phyloP scores from a whole-genome alignment of 768 basidiomycete genomes.

The Jaapia argillacea region DNA sequence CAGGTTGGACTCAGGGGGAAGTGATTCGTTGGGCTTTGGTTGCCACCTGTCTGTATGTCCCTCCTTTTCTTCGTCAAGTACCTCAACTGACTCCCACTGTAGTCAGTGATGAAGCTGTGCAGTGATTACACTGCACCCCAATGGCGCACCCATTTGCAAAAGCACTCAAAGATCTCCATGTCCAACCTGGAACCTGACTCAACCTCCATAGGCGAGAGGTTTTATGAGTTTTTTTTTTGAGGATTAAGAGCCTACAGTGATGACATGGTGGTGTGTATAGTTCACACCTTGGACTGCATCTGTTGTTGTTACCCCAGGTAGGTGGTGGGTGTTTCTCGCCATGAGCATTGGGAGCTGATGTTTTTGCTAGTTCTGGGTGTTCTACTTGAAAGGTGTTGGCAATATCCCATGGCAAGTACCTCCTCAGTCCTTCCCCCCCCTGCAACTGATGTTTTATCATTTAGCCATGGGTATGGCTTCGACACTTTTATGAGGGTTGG shows the following conservation, averaged over 20 bases:
- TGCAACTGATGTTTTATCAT: slow-evolving; percentile 9
- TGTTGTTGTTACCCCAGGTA: slow-evolving; percentile 71
- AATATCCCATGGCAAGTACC: slow-evolving; percentile 80
- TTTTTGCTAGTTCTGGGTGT: slow-evolving; percentile 58
- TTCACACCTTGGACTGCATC: slow-evolving; percentile 82
- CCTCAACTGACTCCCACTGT: too few relatives aligned
- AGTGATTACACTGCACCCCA: too few relatives aligned
- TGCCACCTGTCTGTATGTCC: too few relatives aligned
- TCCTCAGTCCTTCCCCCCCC: not conserved
- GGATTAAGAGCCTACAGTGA: not conserved
- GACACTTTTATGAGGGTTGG: slow-evolving; percentile 10
- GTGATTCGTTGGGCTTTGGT: too few relatives aligned
- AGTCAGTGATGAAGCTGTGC: too few relatives aligned
- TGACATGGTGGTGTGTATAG: slow-evolving; percentile 24
- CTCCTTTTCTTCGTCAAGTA: too few relatives aligned
- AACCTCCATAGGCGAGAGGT: too few relatives aligned
- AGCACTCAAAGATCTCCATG: too few relatives aligned
- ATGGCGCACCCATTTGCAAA: too few relatives aligned
- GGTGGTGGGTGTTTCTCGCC: slow-evolving; percentile 18
- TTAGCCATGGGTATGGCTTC: slow-evolving; percentile 53
- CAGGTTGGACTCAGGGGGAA: too few relatives aligned
- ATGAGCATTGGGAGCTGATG: not conserved
- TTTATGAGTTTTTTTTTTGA: too few relatives aligned
- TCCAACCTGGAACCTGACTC: too few relatives aligned
- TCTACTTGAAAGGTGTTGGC: slow-evolving; percentile 94